Percentiles rank a stretch among this genome's conserved stretches.
phyloP scores from a whole-genome alignment of 345 rosid genomes.

The Mallotus nudiflorus region DNA sequence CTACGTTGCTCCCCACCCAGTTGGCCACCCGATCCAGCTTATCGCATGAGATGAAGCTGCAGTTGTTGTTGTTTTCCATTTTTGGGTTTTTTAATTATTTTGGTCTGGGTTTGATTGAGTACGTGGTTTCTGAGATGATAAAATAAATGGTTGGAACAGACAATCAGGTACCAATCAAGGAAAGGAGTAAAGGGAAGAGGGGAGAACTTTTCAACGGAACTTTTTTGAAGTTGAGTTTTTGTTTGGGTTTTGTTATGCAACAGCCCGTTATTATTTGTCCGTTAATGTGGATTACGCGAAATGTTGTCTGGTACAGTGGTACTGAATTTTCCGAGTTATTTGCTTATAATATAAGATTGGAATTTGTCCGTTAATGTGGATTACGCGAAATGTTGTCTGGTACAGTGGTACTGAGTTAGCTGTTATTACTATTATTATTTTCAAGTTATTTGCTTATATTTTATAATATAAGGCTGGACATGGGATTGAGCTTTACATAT shows the following conservation, averaged over 20 bases:
- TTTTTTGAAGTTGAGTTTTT: neutral
- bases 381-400: no score
- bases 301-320: no score
- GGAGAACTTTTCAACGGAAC: neutral
- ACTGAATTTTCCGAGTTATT: no score
- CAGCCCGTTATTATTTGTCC: conserved; percentile 9
- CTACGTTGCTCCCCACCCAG: conserved; percentile 65
- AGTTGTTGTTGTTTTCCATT: conserved; percentile 19
- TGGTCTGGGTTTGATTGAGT: neutral
- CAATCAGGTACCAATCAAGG: neutral
- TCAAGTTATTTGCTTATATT: no score
- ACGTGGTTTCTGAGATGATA: neutral
- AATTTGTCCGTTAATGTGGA: conserved; percentile 8
- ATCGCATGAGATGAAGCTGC: conserved; percentile 58
- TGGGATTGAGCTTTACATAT: no score
- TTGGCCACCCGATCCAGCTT: conserved; percentile 58
- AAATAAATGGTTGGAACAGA: neutral
- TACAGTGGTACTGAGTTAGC: no score
- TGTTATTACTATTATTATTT: no score
- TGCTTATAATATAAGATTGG: no score
- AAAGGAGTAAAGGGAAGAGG: neutral
- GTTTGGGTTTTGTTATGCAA: neutral
- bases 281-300: neutral
- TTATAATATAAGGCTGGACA: no score
- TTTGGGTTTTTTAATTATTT: neutral